Evolutionary conservation across 805 yeast genomes (phyloP), one percentile per base, ranked within the genome.

Genomic region (Nakazawaea pomicola): DNA sequence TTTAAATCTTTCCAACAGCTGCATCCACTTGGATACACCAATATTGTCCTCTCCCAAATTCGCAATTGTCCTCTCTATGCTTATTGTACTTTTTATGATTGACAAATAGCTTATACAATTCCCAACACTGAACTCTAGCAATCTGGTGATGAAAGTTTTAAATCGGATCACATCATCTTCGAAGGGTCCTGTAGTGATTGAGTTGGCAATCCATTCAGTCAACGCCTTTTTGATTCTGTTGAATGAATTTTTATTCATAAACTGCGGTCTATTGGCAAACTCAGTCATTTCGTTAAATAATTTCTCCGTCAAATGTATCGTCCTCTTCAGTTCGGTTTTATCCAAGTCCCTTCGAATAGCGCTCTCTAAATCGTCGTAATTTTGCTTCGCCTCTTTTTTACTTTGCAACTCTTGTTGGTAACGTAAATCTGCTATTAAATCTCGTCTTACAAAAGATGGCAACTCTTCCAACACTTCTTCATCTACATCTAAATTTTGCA

Each of bases 271-370:
- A 9, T 12, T 29, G 8, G n/a, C 20, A 16, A 12, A 19, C 20
- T 15, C 33, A 4, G 25, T 16, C 36, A 41, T 18, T 15, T 41
- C 33, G 5, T 35, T 18, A 18, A 41, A 30, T 15, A 41, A 30
- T 2, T 4, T 14, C 28, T 24, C 20, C 4, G 44, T 41, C 21
- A 41, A 24, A n/a, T 16, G 17, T 5, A 41, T 41, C 15, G 11
- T 30, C 25, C 31, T 21, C 12, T 15, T 34, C 35, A 11, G 31
- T 21, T 40, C 21, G 8, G 6, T 11, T 18, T 30, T 9, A 20
- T 35, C 32, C 15, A 35, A 25, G 25, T 35, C 44, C 2, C 36
- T 30, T 2, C 12, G 4, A 31, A 36, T 31, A 14, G 23, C 33
- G 9, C 15, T 14, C 18, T 41, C 44, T n/a, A 41, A 24, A 12